A percentile compares a stretch with the other conserved stretches of the same genome.
phyloP scores from a whole-genome alignment of 495 filamentous ascomycete species.

The Choiromyces venosus region DNA sequence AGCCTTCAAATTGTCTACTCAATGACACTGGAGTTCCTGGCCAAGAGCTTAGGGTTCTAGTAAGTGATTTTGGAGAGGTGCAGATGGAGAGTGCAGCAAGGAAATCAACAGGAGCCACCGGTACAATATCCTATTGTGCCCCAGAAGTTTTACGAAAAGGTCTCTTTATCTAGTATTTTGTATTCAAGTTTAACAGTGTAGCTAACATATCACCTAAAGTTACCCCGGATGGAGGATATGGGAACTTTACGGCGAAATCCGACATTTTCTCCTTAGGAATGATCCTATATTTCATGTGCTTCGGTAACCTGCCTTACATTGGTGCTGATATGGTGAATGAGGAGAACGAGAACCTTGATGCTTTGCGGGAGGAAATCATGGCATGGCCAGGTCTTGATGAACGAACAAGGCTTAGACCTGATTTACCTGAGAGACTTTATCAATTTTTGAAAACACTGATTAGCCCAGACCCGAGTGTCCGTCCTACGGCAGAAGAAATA shows the following conservation, averaged over 20 bases:
- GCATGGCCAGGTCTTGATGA: conserved; percentile 83
- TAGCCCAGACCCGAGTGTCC: conserved; percentile 65
- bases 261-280: conserved; percentile 96
- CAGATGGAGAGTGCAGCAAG: conserved; percentile 73
- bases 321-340: conserved; percentile 80
- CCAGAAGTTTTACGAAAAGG: conserved; percentile 77
- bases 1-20: conserved; percentile 92
- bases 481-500: conserved; percentile 84
- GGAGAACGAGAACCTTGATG: conserved; percentile 88
- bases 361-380: conserved; percentile 77
- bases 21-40: conserved; percentile 41
- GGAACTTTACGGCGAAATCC: conserved; percentile 91
- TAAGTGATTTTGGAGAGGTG: conserved; percentile 96
- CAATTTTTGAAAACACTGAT: conserved; percentile 73
- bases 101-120: conserved; percentile 85
- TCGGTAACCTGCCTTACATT: conserved; percentile 76
- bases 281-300: conserved; percentile 98
- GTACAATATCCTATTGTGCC: conserved; percentile 95
- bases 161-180: background rate
- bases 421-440: conserved; percentile 83
- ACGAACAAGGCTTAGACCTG: conserved; percentile 62
- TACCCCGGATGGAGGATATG: conserved; percentile 61
- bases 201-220: conserved; percentile 46
- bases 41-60: conserved; percentile 64
- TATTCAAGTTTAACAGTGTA: conserved; percentile 4